Evolutionary conservation across 2,329 filamentous ascomycete genomes (phyloP).

Genomic region (Pseudocercospora fijiensis): DNA sequence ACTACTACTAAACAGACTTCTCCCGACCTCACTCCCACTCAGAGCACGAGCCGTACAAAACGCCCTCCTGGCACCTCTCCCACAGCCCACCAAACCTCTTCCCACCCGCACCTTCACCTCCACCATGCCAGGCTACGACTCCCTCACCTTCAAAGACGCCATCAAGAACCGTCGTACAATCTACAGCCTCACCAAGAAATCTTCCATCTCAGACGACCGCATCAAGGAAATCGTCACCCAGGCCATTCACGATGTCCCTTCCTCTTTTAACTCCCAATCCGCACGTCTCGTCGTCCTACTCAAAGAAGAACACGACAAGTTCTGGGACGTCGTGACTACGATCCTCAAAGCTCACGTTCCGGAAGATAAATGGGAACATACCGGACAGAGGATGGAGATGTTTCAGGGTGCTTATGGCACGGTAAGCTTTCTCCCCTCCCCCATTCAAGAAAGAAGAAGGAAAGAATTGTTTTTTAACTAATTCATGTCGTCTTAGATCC

Average conservation of each 20-base stretch:
- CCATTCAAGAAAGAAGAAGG: too few species aligned
- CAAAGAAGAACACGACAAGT: constrained; percentile 78
- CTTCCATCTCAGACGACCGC: constrained; percentile 68
- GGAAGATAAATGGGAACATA: constrained; percentile 60
- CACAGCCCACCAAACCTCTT: background rate
- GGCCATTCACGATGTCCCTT: constrained; percentile 68
- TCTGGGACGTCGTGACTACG: constrained; percentile 74
- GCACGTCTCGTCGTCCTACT: constrained; percentile 76
- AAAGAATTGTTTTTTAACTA: too few species aligned
- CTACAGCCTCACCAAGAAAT: constrained; percentile 53
- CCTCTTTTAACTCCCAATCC: constrained; percentile 85
- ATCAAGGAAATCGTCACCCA: constrained; percentile 62
- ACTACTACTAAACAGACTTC: constrained; percentile 7
- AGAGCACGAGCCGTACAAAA: background rate
- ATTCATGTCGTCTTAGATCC: constrained; percentile 49
- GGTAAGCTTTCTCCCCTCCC: constrained; percentile 48
- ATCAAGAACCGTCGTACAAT: constrained; percentile 65
- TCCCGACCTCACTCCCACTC: background rate
- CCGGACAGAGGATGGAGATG: constrained; percentile 48
- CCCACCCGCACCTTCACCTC: background rate
- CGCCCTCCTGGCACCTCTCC: background rate
- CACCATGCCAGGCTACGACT: constrained; percentile 33
- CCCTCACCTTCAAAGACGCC: constrained; percentile 58
- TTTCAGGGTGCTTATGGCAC: constrained; percentile 76
- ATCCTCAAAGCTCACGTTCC: constrained; percentile 68